Base-by-base conservation (phyloP, 257 asterid genomes). In the Salvia miltiorrhiza region DNA sequence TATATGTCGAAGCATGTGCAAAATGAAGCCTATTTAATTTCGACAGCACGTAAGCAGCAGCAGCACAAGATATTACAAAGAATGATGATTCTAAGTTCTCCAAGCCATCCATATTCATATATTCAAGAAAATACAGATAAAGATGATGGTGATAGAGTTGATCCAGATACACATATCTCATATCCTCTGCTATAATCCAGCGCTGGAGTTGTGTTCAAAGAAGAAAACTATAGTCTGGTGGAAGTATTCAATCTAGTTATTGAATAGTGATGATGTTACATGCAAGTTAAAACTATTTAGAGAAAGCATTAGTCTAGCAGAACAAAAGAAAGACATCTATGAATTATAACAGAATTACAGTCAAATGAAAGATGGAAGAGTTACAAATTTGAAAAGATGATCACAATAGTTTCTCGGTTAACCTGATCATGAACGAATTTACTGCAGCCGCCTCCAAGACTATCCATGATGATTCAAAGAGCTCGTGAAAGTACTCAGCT, bases 391-490 rank as follows among this genome's bases (percentile, higher is more conserved):
- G 58, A 39, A 55, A 65, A 74, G 67, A 28, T 21, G 73, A 67
- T 85, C 82, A 91, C 76, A 77, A 49, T 49, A 94, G 97, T 81
- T 86, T 92, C 84, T 89, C 95, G 4, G 95, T 92, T 67, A 94
- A 78, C 85, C 95, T 82, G 78, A 91, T 87, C 99, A 94, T 92
- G 86, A 94, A 94, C n/a, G 87, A 75, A 78, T 94, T 94, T 66
- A 92, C 92, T 54, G 93, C 90, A 62, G 63, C 70, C 4, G 97
- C 88, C 61, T 94, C 97, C 82, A 94, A 75, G 74, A 94, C 95
- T 19, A 92, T 86, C 99, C 98, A 92, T 1, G 99, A 94, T 1
- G 97, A 91, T 72, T 94, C 99, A 35, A 94, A 94, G 9, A 94
- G 89, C 80, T 94, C 99, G n/a, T 94, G 98, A 49, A 94, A 92